A percentile compares a stretch with the other conserved stretches of the same genome.
Evolutionary conservation across 768 basidiomycete species (phyloP).

Genomic region (Lactarius hatsudake): DNA sequence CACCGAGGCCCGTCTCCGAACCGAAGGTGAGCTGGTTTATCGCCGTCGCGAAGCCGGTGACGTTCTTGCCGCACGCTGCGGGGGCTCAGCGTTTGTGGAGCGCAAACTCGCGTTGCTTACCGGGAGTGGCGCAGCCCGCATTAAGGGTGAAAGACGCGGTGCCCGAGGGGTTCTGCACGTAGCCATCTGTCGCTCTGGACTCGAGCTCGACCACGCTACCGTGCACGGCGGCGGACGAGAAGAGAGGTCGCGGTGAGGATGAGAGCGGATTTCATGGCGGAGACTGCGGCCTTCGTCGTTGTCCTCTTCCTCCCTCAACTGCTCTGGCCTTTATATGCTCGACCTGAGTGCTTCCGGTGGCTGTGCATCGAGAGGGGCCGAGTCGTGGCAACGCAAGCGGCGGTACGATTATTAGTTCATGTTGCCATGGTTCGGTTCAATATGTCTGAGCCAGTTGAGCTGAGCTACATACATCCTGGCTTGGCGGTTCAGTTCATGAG

Average conservation of each 20-base stretch:
- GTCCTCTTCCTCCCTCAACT: background rate
- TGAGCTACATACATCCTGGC: too few relatives aligned
- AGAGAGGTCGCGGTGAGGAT: background rate
- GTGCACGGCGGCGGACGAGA: background rate
- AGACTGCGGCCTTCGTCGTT: background rate
- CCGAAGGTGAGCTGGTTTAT: conserved; percentile 60
- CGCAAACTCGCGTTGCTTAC: conserved; percentile 31
- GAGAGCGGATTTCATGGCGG: conserved; percentile 1
- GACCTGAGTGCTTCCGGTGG: background rate
- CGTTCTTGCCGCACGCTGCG: conserved; percentile 51
- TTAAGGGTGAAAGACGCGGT: conserved; percentile 55
- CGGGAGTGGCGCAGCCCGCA: conserved; percentile 49
- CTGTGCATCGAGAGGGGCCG: too few relatives aligned
- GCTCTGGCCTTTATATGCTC: background rate
- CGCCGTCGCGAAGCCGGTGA: conserved; percentile 52
- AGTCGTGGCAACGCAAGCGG: too few relatives aligned
- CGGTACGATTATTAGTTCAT: too few relatives aligned
- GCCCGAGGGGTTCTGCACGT: conserved; percentile 52
- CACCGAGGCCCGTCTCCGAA: conserved; percentile 45
- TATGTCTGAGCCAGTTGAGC: too few relatives aligned
- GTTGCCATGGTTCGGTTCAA: too few relatives aligned
- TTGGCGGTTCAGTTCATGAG: too few relatives aligned
- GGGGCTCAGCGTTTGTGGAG: background rate
- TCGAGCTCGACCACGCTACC: background rate
- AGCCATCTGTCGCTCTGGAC: conserved; percentile 45